Percentiles rank a stretch among this genome's conserved stretches.
Evolutionary conservation across 2,329 filamentous ascomycete genomes (phyloP).

Genomic region (Epichloe gansuensis): DNA sequence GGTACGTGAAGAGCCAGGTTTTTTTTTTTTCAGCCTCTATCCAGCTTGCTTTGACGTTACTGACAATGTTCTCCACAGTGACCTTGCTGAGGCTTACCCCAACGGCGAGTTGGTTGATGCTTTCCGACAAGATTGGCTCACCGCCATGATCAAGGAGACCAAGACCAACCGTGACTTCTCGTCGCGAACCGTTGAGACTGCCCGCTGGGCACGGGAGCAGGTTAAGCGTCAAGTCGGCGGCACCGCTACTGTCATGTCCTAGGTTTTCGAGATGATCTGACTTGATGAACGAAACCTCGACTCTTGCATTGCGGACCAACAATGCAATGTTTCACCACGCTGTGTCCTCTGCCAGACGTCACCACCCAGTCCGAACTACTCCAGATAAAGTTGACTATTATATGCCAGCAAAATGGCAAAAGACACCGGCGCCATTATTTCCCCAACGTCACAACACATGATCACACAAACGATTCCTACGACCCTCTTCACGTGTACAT

Average conservation of each 20-base stretch:
- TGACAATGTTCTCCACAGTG: constrained; percentile 40
- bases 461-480: constrained; percentile 23
- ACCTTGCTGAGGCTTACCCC: constrained; percentile 87
- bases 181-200: constrained; percentile 78
- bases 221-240: constrained; percentile 78
- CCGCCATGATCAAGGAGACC: constrained; percentile 80
- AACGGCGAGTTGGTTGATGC: constrained; percentile 72
- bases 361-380: not conserved
- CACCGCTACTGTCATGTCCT: constrained; percentile 36
- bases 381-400: not conserved
- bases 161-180: constrained; percentile 80
- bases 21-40: not conserved
- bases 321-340: not conserved
- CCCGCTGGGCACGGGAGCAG: constrained; percentile 93
- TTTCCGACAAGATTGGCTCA: constrained; percentile 89
- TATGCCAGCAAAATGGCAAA: not conserved
- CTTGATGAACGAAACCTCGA: not conserved
- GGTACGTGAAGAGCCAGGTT: constrained; percentile 45
- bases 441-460: constrained; percentile 12
- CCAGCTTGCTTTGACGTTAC: not conserved
- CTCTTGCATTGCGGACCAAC: constrained; percentile 2
- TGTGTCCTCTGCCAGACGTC: not conserved
- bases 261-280: constrained; percentile 23
- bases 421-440: constrained; percentile 4
- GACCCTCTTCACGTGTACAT: constrained; percentile 27